Base-by-base conservation (phyloP, 2,329 filamentous ascomycete species). In the Podosphaera aphanis region DNA sequence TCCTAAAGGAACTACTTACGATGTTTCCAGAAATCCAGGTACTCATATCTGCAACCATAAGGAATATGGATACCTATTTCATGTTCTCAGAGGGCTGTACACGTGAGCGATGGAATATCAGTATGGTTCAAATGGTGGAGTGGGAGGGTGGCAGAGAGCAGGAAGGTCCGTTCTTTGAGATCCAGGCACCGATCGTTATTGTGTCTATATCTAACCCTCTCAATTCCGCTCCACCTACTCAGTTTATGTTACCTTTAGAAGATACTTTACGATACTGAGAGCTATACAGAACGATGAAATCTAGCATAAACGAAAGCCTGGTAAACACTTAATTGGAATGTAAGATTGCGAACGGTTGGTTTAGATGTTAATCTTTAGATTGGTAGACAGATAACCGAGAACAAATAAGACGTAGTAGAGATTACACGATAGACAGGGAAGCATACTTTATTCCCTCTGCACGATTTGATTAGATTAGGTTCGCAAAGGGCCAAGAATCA, bases 21-120 rank as follows among this genome's bases (percentile, higher is more conserved):
- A 56, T 74, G 46, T 72, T 73, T 50, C 69, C 73, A 2, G 55
- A 57, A 0, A 63, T 75, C 13, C 63, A 70, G 40, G 70, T 82
- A 31, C 62, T 84, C 40, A 76, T 86, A 48, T 70, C 79, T 3
- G 77, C 77, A 16, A 78, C 80, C 0, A 70, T 85, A 51, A 68
- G 83, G 49, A 85, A 85, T 53, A 64, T 68, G 48, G 65, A 71
- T 48, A 86, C 82, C 0, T 81, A 81, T 55, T 65, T 71, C 49
- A 64, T 64, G 5, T 85, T 86, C 57, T 55, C 74, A 49, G 62
- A 67, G 20, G 68, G 23, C 13, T 42, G 40, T 18, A 25, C 11
- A 5, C 20, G 23, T 20, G 23, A 29, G 25, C 8, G 16, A 29
- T 42, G 40, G 40, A 20, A 18, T 6, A 16, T 38, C 18, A 27